phyloP scores from a whole-genome alignment of 2,329 filamentous ascomycete genomes.

The Diplodia intermedia region DNA sequence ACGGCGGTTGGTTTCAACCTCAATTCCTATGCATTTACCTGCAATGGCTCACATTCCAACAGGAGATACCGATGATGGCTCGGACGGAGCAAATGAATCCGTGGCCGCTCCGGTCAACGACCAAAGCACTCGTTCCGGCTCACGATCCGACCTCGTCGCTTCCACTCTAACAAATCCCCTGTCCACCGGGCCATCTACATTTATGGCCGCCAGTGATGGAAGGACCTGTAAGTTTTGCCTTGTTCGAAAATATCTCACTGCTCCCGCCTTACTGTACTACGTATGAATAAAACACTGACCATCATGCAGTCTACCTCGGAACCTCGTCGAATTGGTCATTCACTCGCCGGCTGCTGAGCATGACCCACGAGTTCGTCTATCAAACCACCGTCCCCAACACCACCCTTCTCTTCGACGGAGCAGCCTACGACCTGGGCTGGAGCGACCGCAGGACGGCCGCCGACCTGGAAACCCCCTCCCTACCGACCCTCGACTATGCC shows the following conservation, averaged over 20 bases:
- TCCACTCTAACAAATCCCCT: slow-evolving; percentile 41
- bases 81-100: slow-evolving; percentile 32
- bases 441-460: slow-evolving; percentile 49
- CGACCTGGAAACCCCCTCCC: slow-evolving; percentile 45
- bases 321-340: slow-evolving; percentile 66
- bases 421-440: slow-evolving; percentile 61
- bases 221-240: background rate
- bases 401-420: slow-evolving; percentile 59
- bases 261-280: too few relatives aligned
- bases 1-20: background rate
- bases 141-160: slow-evolving; percentile 32
- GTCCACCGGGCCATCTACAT: slow-evolving; percentile 40
- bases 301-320: slow-evolving; percentile 57
- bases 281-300: slow-evolving; percentile 10
- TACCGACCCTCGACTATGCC: slow-evolving; percentile 61
- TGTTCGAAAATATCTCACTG: background rate
- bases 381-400: slow-evolving; percentile 53
- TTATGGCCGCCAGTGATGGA: slow-evolving; percentile 39
- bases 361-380: slow-evolving; percentile 57
- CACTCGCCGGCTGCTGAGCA: slow-evolving; percentile 56
- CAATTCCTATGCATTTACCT: background rate
- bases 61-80: slow-evolving; percentile 13
- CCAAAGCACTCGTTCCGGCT: background rate
- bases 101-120: background rate
- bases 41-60: background rate